A percentile compares a stretch with the other conserved stretches of the same genome.
Conservation (phyloP, 2,329 filamentous ascomycete species). For the Pseudogymnoascus sp. region DNA sequence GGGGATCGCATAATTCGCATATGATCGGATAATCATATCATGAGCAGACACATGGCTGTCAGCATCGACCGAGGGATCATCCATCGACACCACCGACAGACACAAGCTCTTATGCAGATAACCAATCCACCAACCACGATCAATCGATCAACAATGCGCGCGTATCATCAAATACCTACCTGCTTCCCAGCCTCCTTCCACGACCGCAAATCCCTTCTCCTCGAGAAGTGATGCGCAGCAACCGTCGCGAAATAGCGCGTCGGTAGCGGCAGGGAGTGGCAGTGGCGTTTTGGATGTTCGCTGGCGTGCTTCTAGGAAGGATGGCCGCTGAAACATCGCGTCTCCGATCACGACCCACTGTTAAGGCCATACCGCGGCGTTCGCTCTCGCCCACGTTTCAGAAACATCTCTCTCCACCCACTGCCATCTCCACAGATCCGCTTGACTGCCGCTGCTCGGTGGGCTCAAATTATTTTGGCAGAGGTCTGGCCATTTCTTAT, state of each 20-base stretch:
- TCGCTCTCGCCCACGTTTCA: constrained; percentile 1
- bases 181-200: background rate
- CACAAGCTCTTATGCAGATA: background rate
- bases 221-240: background rate
- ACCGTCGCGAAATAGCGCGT: background rate
- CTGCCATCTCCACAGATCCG: background rate
- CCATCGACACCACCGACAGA: background rate
- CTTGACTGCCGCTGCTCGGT: background rate
- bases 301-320: constrained; percentile 1
- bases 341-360: background rate
- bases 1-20: background rate
- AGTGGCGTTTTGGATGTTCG: background rate
- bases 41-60: constrained; percentile 5
- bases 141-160: background rate
- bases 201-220: background rate
- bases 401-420: background rate
- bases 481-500: background rate
- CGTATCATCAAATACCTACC: background rate
- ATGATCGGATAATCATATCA: background rate
- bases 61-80: background rate
- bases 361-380: background rate
- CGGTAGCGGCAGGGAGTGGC: background rate
- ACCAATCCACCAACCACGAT: background rate
- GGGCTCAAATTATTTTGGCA: background rate
- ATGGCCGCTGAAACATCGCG: background rate